A percentile compares a stretch with the other conserved stretches of the same genome.
These are phyloP conservation scores for Lachnellula cervina DNA, from an alignment of 2,329 filamentous ascomycete species.

Conservation along the genomic window DNA sequence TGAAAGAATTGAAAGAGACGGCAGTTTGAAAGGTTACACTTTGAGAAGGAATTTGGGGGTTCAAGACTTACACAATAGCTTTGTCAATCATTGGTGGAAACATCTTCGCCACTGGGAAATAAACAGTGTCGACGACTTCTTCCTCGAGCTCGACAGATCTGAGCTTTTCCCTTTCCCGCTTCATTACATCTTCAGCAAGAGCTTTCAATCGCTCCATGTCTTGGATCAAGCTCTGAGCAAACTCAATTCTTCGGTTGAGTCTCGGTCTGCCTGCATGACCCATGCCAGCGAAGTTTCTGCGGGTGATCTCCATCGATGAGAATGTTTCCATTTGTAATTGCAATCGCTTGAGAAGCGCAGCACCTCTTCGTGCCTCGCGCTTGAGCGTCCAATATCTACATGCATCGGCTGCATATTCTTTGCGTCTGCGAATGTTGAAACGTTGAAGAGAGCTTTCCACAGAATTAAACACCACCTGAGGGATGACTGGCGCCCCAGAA, in stretches of 20 bases:
- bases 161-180: constrained; percentile 73
- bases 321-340: constrained; percentile 96
- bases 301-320: constrained; percentile 93
- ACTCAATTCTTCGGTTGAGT: constrained; percentile 78
- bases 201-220: constrained; percentile 74
- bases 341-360: constrained; percentile 84
- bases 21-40: not conserved
- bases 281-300: constrained; percentile 94
- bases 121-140: constrained; percentile 79
- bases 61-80: constrained; percentile 66
- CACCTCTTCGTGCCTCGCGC: constrained; percentile 84
- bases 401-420: constrained; percentile 86
- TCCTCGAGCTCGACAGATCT: constrained; percentile 71
- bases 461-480: constrained; percentile 77
- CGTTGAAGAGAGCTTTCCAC: constrained; percentile 79
- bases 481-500: constrained; percentile 91
- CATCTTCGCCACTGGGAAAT: constrained; percentile 79
- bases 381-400: constrained; percentile 99
- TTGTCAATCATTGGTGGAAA: constrained; percentile 75
- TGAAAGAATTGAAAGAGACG: constrained; percentile 16
- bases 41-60: not conserved
- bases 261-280: constrained; percentile 75
- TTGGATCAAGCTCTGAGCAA: constrained; percentile 68
- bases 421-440: constrained; percentile 80
- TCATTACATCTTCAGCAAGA: constrained; percentile 65